Percentiles rank a stretch among this genome's conserved stretches.
phyloP scores from a whole-genome alignment of 148 eudicot species.

The Beta vulgaris region DNA sequence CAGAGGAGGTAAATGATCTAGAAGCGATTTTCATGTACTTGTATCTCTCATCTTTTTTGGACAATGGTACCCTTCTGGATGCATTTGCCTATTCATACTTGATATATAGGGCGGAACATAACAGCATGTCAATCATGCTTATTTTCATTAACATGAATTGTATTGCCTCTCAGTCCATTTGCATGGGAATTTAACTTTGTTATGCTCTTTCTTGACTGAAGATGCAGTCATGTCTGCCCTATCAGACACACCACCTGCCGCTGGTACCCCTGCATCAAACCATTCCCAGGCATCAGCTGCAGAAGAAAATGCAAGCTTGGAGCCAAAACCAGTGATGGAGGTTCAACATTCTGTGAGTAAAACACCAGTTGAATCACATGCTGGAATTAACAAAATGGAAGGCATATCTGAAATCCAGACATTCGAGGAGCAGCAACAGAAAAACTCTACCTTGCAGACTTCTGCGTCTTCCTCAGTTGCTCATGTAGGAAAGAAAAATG shows the following conservation, averaged over 20 bases:
- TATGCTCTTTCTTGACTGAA: slow-evolving; percentile 14
- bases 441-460: slow-evolving; percentile 32
- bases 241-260: slow-evolving; percentile 23
- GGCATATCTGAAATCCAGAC: slow-evolving; percentile 34
- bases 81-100: neutral
- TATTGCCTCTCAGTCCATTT: neutral
- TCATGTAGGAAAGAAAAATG: slow-evolving; percentile 48
- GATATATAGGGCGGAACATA: neutral
- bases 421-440: slow-evolving; percentile 28
- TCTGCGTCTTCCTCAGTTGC: slow-evolving; percentile 42
- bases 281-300: neutral
- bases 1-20: too few species aligned
- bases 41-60: neutral
- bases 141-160: neutral
- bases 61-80: neutral
- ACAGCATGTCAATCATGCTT: neutral
- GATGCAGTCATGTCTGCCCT: slow-evolving; percentile 23
- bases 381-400: slow-evolving; percentile 16
- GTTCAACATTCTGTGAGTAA: slow-evolving; percentile 12
- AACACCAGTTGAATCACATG: slow-evolving; percentile 2
- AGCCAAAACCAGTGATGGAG: slow-evolving; percentile 9
- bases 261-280: slow-evolving; percentile 4
- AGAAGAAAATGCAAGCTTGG: slow-evolving; percentile 13
- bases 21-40: neutral
- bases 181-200: slow-evolving; percentile 1